Evolutionary conservation across 2,329 filamentous ascomycete species (phyloP).

Genomic region (Metarhizium rileyi): DNA sequence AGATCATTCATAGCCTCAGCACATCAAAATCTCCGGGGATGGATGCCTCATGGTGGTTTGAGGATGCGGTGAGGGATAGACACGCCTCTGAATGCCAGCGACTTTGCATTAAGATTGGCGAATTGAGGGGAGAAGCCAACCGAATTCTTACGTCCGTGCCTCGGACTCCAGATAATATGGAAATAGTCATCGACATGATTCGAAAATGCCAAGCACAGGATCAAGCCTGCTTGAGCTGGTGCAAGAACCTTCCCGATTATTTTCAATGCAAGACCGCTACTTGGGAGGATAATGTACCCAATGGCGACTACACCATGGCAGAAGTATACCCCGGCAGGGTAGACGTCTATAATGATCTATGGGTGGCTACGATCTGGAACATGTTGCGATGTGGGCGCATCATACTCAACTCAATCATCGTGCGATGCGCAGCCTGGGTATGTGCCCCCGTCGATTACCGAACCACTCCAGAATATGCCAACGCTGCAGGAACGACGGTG

Average conservation of each 20-base stretch:
- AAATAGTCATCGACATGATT: conserved; percentile 41
- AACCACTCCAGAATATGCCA: conserved; percentile 52
- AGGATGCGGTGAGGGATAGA: conserved; percentile 39
- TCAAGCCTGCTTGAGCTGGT: conserved; percentile 42
- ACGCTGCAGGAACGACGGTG: conserved; percentile 38
- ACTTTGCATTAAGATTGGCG: conserved; percentile 43
- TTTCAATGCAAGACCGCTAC: conserved; percentile 44
- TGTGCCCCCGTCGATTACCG: conserved; percentile 51
- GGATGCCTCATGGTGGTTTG: conserved; percentile 51
- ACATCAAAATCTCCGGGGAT: conserved; percentile 41
- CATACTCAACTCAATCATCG: conserved; percentile 43
- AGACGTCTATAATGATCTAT: conserved; percentile 50
- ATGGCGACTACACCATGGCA: conserved; percentile 40
- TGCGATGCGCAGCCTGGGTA: conserved; percentile 52
- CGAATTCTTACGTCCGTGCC: conserved; percentile 35
- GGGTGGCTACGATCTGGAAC: conserved; percentile 49
- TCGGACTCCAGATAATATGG: conserved; percentile 39
- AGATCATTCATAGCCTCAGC: conserved; percentile 49
- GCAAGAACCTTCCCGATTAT: conserved; percentile 35
- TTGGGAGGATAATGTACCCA: conserved; percentile 45
- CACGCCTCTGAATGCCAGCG: conserved; percentile 38
- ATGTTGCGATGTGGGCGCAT: conserved; percentile 43
- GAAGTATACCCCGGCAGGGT: conserved; percentile 52
- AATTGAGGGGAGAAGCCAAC: conserved; percentile 46
- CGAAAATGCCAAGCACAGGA: conserved; percentile 42